Percentiles rank a stretch among this genome's conserved stretches.
Conservation (phyloP, 2,329 filamentous ascomycete species). For the Colletotrichum falcatum region DNA sequence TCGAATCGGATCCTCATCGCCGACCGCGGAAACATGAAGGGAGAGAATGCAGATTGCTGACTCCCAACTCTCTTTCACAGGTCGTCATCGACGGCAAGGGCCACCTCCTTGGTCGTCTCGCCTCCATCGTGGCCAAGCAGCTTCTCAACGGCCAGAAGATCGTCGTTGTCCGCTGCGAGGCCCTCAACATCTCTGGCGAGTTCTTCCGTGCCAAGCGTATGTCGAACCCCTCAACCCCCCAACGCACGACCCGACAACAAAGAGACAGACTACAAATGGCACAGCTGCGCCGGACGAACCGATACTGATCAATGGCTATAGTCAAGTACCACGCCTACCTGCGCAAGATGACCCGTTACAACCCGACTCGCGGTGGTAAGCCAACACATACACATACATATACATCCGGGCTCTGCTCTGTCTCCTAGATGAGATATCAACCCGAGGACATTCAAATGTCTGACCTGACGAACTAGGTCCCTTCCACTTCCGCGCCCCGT, state of each 20-base stretch:
- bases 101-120: slow-evolving; percentile 98
- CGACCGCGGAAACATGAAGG: background rate
- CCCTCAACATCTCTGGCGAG: slow-evolving; percentile 99
- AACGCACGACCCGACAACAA: background rate
- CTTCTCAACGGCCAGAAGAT: slow-evolving; percentile 99
- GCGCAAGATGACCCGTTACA: slow-evolving; percentile 99
- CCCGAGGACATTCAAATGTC: slow-evolving; percentile 41
- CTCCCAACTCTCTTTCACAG: slow-evolving; percentile 61
- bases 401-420: slow-evolving; percentile 26
- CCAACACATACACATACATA: slow-evolving; percentile 43
- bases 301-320: slow-evolving; percentile 69
- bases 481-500: slow-evolving; percentile 99
- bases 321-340: slow-evolving; percentile 99
- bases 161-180: slow-evolving; percentile 98
- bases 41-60: slow-evolving; percentile 41
- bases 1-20: slow-evolving; percentile 4
- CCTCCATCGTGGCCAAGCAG: slow-evolving; percentile 98
- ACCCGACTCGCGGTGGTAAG: slow-evolving; percentile 97
- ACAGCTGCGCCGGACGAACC: slow-evolving; percentile 1
- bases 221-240: slow-evolving; percentile 59
- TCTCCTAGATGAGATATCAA: slow-evolving; percentile 40
- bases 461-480: slow-evolving; percentile 73
- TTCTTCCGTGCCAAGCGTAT: slow-evolving; percentile 99
- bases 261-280: background rate
- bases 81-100: slow-evolving; percentile 99